These are phyloP conservation scores for Ambrosia hybrid DNA, from an alignment of 140 eudicot species.

Conservation along the genomic window DNA sequence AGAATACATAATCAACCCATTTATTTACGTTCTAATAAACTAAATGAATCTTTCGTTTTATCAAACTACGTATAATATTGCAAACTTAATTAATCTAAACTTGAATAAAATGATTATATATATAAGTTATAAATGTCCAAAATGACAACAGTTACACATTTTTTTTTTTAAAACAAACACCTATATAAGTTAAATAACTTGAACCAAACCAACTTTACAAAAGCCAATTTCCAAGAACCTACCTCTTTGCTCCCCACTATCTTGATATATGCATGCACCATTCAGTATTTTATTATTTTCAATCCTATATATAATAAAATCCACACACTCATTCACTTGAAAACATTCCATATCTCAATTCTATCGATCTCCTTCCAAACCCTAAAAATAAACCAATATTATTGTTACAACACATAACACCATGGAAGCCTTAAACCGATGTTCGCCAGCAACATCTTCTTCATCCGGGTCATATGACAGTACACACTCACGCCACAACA, in stretches of 20 bases:
- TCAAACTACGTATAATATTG: neutral
- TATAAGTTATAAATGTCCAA: neutral
- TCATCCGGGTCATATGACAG: constrained; percentile 39
- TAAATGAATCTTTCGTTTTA: neutral
- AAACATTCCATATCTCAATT: constrained; percentile 1
- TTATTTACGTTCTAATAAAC: too few relatives aligned
- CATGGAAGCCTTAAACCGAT: constrained; percentile 38
- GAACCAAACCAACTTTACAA: constrained; percentile 34
- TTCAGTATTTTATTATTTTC: constrained; percentile 2
- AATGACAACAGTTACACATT: neutral
- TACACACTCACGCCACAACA: constrained; percentile 26
- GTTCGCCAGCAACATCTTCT: constrained; percentile 31
- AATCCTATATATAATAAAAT: constrained; percentile 5
- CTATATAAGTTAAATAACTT: constrained; percentile 1
- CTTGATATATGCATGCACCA: constrained; percentile 42
- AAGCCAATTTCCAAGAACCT: constrained; percentile 49
- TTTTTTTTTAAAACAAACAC: neutral
- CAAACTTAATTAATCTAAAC: neutral
- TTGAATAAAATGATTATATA: neutral
- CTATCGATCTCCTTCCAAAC: constrained; percentile 4
- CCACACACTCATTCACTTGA: constrained; percentile 14
- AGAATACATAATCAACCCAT: too few relatives aligned
- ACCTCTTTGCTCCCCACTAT: constrained; percentile 26
- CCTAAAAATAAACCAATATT: neutral
- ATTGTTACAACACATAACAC: neutral